Percentiles rank a stretch among this genome's conserved stretches.
Evolutionary conservation across 495 filamentous ascomycete genomes (phyloP).

Genomic region (Hyaloscypha bicolor): DNA sequence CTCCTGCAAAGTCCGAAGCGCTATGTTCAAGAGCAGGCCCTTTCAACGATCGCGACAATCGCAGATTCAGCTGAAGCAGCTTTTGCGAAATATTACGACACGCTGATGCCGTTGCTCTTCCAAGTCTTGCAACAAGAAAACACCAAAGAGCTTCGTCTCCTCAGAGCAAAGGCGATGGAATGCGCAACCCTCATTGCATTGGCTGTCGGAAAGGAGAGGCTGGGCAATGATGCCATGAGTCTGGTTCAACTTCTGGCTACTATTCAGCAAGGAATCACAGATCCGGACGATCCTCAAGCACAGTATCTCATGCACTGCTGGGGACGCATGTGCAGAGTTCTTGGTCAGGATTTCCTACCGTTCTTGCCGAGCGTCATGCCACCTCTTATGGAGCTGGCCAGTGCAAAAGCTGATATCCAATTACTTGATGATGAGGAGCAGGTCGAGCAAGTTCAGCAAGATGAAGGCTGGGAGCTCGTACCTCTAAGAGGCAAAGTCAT

Average conservation of each 20-base stretch:
- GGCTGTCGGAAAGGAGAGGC: conserved; percentile 90
- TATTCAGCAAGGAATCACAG: conserved; percentile 85
- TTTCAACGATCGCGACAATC: conserved; percentile 98
- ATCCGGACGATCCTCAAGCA: conserved; percentile 94
- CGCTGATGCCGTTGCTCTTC: conserved; percentile 92
- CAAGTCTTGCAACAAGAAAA: conserved; percentile 85
- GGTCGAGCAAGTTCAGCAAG: conserved; percentile 87
- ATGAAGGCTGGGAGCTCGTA: conserved; percentile 98
- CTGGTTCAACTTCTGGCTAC: conserved; percentile 83
- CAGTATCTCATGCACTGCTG: conserved; percentile 99
- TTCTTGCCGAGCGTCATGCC: conserved; percentile 94
- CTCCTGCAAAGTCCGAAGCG: conserved; percentile 88
- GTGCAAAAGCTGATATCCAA: conserved; percentile 96
- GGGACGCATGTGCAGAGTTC: conserved; percentile 97
- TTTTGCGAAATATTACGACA: conserved; percentile 94
- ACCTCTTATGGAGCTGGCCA: conserved; percentile 85
- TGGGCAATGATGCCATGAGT: conserved; percentile 82
- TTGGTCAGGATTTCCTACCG: conserved; percentile 87
- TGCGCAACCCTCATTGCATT: conserved; percentile 96
- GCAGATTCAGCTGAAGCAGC: conserved; percentile 96
- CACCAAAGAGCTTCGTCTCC: conserved; percentile 86
- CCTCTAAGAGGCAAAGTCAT: conserved; percentile 97
- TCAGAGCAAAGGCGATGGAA: conserved; percentile 99
- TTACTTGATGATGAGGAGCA: conserved; percentile 95
- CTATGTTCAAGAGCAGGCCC: conserved; percentile 96